Evolutionary conservation across 2,329 filamentous ascomycete genomes (phyloP).

Genomic region (Fusarium sarcochroum): DNA sequence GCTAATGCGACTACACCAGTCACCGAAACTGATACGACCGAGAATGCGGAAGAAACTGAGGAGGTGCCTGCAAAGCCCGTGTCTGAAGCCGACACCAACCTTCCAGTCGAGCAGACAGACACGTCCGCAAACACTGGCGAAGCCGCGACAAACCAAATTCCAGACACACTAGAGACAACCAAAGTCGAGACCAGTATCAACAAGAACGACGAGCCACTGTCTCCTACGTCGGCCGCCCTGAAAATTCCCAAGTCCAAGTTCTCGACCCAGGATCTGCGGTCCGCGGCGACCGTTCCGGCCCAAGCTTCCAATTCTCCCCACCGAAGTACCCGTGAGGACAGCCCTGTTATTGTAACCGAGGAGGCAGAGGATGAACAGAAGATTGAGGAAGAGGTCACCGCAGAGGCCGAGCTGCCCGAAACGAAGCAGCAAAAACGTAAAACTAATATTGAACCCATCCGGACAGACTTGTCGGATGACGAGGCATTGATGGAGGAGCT

Average conservation of each 20-base stretch:
- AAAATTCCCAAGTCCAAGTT: slow-evolving; percentile 47
- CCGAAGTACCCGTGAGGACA: slow-evolving; percentile 14
- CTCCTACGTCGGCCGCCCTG: slow-evolving; percentile 35
- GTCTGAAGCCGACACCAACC: slow-evolving; percentile 40
- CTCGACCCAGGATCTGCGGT: slow-evolving; percentile 49
- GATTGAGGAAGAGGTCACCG: slow-evolving; percentile 7
- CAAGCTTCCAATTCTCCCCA: slow-evolving; percentile 23
- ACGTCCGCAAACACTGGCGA: slow-evolving; percentile 24
- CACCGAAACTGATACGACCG: slow-evolving; percentile 2
- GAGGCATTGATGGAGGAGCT: slow-evolving; percentile 89
- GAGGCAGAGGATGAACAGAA: slow-evolving; percentile 14
- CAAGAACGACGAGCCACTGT: slow-evolving; percentile 30
- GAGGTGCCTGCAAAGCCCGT: slow-evolving; percentile 28
- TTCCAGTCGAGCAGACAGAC: slow-evolving; percentile 31
- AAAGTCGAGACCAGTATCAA: slow-evolving; percentile 18
- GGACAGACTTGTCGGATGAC: slow-evolving; percentile 73
- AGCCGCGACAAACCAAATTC: slow-evolving; percentile 36
- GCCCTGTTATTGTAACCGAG: slow-evolving; percentile 27
- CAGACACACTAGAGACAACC: slow-evolving; percentile 33
- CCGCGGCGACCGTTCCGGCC: slow-evolving; percentile 35
- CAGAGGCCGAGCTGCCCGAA: slow-evolving; percentile 32
- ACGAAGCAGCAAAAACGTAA: slow-evolving; percentile 50
- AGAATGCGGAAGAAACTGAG: slow-evolving; percentile 17
- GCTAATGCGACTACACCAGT: slow-evolving; percentile 1
- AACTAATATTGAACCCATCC: slow-evolving; percentile 67